Base-by-base conservation (phyloP, 2,329 filamentous ascomycete genomes). In the Lachnellula occidentalis region DNA sequence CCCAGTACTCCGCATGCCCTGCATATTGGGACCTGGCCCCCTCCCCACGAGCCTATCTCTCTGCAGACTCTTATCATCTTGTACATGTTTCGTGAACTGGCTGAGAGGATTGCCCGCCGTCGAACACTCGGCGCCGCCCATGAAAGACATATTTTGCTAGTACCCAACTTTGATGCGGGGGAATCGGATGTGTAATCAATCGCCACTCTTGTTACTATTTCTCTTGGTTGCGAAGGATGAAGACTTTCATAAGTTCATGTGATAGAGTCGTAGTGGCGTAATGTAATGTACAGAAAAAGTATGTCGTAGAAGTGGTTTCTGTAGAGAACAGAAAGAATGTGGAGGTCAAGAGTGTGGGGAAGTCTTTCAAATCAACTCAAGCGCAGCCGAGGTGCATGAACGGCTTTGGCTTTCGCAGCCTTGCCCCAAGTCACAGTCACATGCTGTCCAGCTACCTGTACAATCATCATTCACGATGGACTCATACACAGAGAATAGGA, bases 31-130 rank as follows among this genome's bases (percentile, higher is more conserved):
- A 43, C 81, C 83, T 0, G 88, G 86, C 0, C 84, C 85, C 61
- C 86, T 78, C 59, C 89, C 90, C 57, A 89, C 85, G 58, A 97
- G 78, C 56, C 94, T 84, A 72, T 99, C 94, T 67, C 92, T 82
- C 74, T 97, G 94, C 55, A 97, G 77, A 55, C 89, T 94, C 74
- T 92, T 95, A 76, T 99, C 94, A 79, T 95, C 90, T 69, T 95
- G 89, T 54, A 94, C 90, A 73, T 96, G 92, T 74, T 99, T 99
- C 61, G 92, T 90, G 72, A 99, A 95, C 78, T 97, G 94, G 70
- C 90, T 92, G 67, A 99, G 85, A 55, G 95, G 94, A 73, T 99
- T 99, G 68, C 87, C 90, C 61, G 89, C 91, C 58, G 94, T 95
- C 54, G 92, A 97, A 80, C 94, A 99, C 76, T 97, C 94, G 65